These are phyloP conservation scores for Wallacemonas rigidus DNA, from an alignment of 208 protist species.

Conservation along the genomic window DNA sequence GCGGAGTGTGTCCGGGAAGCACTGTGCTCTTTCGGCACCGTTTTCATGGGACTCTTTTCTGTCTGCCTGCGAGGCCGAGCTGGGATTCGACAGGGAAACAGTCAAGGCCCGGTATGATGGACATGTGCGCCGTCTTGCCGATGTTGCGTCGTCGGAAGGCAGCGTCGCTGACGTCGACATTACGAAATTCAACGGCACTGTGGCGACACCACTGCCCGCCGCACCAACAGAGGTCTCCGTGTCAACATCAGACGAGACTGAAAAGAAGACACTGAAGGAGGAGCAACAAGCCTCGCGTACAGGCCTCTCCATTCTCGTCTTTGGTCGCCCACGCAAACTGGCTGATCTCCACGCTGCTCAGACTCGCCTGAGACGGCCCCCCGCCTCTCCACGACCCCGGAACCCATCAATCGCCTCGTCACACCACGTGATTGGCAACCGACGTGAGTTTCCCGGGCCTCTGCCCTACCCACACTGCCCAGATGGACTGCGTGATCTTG, in stretches of 20 bases:
- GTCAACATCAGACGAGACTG: too few relatives aligned
- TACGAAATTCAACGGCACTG: background rate
- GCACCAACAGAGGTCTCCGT: background rate
- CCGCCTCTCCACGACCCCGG: background rate
- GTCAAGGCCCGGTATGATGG: conserved; percentile 38
- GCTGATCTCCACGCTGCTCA: background rate
- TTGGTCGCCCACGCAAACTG: conserved; percentile 6
- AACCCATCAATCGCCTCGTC: background rate
- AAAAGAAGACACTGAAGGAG: too few relatives aligned
- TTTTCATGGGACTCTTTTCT: conserved; percentile 44
- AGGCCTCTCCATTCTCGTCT: background rate
- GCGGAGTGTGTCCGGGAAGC: conserved; percentile 51
- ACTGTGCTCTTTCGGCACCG: conserved; percentile 30
- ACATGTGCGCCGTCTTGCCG: conserved; percentile 17
- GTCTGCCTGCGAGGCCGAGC: conserved; percentile 28
- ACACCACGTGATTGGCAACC: background rate
- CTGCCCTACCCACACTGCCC: conserved; percentile 51
- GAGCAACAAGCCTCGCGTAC: background rate
- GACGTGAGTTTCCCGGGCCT: conserved; percentile 13
- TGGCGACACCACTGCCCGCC: background rate
- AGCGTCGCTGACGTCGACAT: background rate
- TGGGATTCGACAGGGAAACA: conserved; percentile 33
- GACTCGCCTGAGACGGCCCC: background rate
- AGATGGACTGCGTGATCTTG: conserved; percentile 34
- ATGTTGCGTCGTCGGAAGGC: background rate